Percentiles rank a stretch among this genome's conserved stretches.
phyloP scores from a whole-genome alignment of 352 stramenopile genomes.

The Globisporangium apiculatum region DNA sequence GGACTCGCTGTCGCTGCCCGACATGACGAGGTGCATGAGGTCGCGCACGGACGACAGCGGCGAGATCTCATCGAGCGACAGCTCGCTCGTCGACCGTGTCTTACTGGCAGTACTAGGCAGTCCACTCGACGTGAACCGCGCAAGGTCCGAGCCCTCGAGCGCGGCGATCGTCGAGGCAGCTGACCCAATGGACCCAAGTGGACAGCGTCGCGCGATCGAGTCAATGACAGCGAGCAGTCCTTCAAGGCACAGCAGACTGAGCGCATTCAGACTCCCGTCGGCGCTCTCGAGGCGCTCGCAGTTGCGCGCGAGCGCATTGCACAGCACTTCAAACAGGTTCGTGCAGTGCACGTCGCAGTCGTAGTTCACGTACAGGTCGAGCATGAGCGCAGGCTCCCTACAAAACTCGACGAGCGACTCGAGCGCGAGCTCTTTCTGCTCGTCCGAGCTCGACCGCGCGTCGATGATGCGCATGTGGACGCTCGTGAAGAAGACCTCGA shows the following conservation, averaged over 20 bases:
- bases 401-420: constrained; percentile 98
- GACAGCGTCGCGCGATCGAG: constrained; percentile 85
- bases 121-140: constrained; percentile 44
- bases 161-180: constrained; percentile 23
- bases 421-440: constrained; percentile 82
- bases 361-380: constrained; percentile 99
- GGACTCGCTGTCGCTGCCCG: constrained; percentile 65
- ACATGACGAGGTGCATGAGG: constrained; percentile 81
- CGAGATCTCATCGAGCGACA: constrained; percentile 74
- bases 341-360: constrained; percentile 98
- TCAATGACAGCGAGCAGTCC: constrained; percentile 93
- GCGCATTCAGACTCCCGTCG: constrained; percentile 54
- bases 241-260: constrained; percentile 70
- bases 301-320: constrained; percentile 88
- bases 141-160: constrained; percentile 61
- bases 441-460: constrained; percentile 69
- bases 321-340: constrained; percentile 98
- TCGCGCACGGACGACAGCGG: constrained; percentile 77
- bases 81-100: constrained; percentile 23
- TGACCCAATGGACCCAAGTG: constrained; percentile 19
- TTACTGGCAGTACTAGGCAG: constrained; percentile 1
- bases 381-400: constrained; percentile 95
- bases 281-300: constrained; percentile 65
- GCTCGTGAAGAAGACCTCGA: constrained; percentile 98
- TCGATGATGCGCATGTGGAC: constrained; percentile 95